Base-by-base conservation (phyloP, 352 stramenopile genomes). In the Pythium pyrilobum region DNA sequence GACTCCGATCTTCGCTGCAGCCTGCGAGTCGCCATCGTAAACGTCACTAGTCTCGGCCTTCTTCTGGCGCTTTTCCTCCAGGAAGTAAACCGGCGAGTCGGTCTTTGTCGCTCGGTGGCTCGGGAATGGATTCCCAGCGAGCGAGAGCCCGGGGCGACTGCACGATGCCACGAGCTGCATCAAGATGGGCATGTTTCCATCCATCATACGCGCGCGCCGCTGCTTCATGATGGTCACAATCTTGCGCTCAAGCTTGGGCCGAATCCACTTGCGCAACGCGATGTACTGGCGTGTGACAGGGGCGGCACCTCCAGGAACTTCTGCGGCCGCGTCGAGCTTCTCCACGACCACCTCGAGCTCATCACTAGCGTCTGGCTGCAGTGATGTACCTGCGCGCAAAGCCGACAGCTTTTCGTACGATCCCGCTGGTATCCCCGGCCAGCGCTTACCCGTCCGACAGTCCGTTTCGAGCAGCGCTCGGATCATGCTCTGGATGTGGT, bases 401-500 rank as follows among this genome's bases (percentile, higher is more conserved):
- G 66, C 52, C 15, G 32, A 53, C 11, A 76, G 44, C 7, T 62
- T 53, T 16, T 78, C 64, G 2, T 51, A 52, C 2, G 54, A 67
- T 5, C 61, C 60, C 24, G 63, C 45, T 0, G 58, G 45, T 11
- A 49, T 52, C 0, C 58, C 67, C 5, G 56, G 48, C 68, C 67
- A 79, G 15, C 60, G 56, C 24, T 55, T 39, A 0, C 72, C 74
- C 1, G 74, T 77, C 5, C 57, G 57, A 25, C 64, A 81, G 29
- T 85, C 69, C 0, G 74, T 85, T 27, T 73, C 67, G 11, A 85
- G 52, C 10, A 81, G 49, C 4, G 74, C 69, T 10, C 72, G 70
- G 16, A 85, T 55, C 52, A 82, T 67, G 15, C 62, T 79, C 45
- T 81, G 71, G 39, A 85, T 66, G 53, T 85, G 74, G 51, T 78